Base-by-base conservation (phyloP, 2,329 filamentous ascomycete species). In the Ilyonectria robusta region DNA sequence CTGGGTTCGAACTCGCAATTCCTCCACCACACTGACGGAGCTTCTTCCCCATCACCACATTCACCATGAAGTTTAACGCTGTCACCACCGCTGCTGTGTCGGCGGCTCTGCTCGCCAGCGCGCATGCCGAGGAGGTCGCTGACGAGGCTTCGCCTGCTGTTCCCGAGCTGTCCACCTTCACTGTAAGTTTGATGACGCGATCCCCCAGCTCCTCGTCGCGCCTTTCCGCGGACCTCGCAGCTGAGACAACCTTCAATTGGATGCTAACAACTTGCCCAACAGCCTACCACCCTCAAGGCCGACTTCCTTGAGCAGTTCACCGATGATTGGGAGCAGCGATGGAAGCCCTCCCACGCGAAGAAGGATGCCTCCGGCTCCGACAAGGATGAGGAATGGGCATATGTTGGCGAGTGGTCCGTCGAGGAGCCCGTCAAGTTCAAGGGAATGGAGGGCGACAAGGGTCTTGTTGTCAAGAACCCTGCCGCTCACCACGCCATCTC, bases 401-500 rank as follows among this genome's bases (percentile, higher is more conserved):
- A 97, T 82, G 91, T 98, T 71, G 96, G 96, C 83, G 93, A 94
- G 83, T 99, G 96, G 96, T 85, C 94, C 57, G 96, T 98, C 69
- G 96, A 99, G 87, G 96, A 98, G 89, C 96, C 96, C 60, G 85
- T 85, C 69, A 90, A 96, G 78, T 92, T 93, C 83, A 97, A 96
- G 87, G 96, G 94, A 77, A 96, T 98, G 76, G 92, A 94, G 78
- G 94, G 94, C 71, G 95, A 98, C 85, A 97, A 97, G 87, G 96
- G 95, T 83, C 91, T 99, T 76, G 95, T 99, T 71, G 90, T 98
- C 84, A 99, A 99, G 92, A 97, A 98, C 86, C 89, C 93, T 73
- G 96, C 96, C 74, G 96, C 96, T 77, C 96, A 99, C 86, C 96
- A 99, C 85, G 96, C 96, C 86, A 99, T 99, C 83, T 99, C 96